phyloP scores from a whole-genome alignment of 2,329 filamentous ascomycete genomes.

The Trichoderma endophyticum region DNA sequence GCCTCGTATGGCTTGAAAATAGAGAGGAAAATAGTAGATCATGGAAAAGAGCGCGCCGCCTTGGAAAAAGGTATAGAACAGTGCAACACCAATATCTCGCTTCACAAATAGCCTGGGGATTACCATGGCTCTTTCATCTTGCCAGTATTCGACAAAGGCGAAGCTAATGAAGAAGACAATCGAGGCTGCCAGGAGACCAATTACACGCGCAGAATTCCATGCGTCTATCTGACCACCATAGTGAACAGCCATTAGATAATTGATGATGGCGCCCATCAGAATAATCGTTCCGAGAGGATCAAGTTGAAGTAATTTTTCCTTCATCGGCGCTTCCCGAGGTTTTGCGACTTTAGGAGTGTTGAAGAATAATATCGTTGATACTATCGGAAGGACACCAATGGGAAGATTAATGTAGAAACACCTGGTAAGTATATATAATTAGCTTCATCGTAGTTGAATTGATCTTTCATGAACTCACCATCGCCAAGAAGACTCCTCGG shows the following conservation, averaged over 20 bases:
- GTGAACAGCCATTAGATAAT: slow-evolving; percentile 46
- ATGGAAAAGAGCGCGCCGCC: slow-evolving; percentile 36
- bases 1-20: slow-evolving; percentile 35
- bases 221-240: slow-evolving; percentile 39
- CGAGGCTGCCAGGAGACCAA: slow-evolving; percentile 38
- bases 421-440: background rate
- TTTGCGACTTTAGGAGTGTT: slow-evolving; percentile 30
- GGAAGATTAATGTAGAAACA: slow-evolving; percentile 32
- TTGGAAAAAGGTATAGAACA: slow-evolving; percentile 37
- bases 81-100: slow-evolving; percentile 31
- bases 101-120: slow-evolving; percentile 34
- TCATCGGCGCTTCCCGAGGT: slow-evolving; percentile 29
- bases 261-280: slow-evolving; percentile 35
- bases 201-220: slow-evolving; percentile 36
- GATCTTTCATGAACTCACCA: slow-evolving; percentile 20
- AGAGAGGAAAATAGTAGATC: slow-evolving; percentile 42
- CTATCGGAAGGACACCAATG: slow-evolving; percentile 24
- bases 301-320: slow-evolving; percentile 40
- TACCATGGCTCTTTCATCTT: slow-evolving; percentile 39
- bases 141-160: slow-evolving; percentile 33
- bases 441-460: background rate
- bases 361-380: slow-evolving; percentile 33
- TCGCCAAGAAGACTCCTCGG: slow-evolving; percentile 27
- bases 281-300: slow-evolving; percentile 31
- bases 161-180: slow-evolving; percentile 30